Base-by-base conservation (phyloP, 2,329 filamentous ascomycete genomes). In the Periconia digitata region DNA sequence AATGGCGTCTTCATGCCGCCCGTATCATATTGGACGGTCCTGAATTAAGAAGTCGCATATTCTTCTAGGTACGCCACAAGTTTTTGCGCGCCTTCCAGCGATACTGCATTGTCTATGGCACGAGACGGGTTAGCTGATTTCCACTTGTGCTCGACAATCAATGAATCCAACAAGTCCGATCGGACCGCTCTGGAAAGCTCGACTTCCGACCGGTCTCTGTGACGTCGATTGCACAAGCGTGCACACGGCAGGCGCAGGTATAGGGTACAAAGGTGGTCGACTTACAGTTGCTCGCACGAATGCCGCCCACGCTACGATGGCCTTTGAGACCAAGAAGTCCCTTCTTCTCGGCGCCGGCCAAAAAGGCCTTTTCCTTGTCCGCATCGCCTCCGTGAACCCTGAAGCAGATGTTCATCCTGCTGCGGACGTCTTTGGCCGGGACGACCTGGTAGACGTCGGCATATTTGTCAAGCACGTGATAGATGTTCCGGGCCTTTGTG, bases 381-480 rank as follows among this genome's bases (percentile, higher is more conserved):
- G 85, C 84, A 49, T 84, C 76, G 36, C 85, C 83, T 38, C 79
- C 81, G 40, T 77, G 77, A 16, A 95, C 80, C 15, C 91, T 79
- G 79, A 96, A 96, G 79, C 91, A 96, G 49, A 97, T 89, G 73
- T 97, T 97, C 88, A 97, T 96, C 46, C 90, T 79, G 60, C 89
- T 95, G 47, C 92, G 86, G 3, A 81, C 87, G 18, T 76, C 76
- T 73, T 87, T 88, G 58, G 87, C 81, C 0, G 91, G 90, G 0
- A 96, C 85, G 24, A 96, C 82, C 44, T 76, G 79, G 75, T 95
- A 97, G n/a, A 87, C 74, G 0, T 85, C 75, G 0, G 88, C 81
- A 60, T 88, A 78, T 38, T 82, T 82, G 58, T 96, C 92, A 7
- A 97, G 79, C 0, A 85, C 85, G 1, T 72, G 76, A 66, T 99